A percentile compares a stretch with the other conserved stretches of the same genome.
Conservation (phyloP, 352 stramenopile genomes). For the Globisporangium polare region DNA sequence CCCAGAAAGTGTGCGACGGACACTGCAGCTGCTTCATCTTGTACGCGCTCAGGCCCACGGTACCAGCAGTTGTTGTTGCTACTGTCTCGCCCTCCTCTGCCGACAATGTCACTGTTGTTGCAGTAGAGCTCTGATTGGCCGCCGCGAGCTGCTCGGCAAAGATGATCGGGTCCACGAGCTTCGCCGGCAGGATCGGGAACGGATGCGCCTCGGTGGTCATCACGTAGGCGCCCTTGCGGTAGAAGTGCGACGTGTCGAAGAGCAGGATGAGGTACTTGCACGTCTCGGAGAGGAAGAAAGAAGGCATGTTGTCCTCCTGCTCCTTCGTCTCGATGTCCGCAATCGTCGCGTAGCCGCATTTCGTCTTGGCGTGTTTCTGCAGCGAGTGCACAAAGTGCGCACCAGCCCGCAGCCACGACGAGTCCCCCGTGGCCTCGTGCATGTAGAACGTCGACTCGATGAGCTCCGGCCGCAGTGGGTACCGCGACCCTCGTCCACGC, state of each 20-base stretch:
- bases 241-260: slow-evolving; percentile 90
- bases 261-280: slow-evolving; percentile 99
- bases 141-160: slow-evolving; percentile 14
- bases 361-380: slow-evolving; percentile 88
- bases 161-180: slow-evolving; percentile 42
- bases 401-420: slow-evolving; percentile 76
- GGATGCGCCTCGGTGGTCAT: slow-evolving; percentile 97
- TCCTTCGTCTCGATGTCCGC: slow-evolving; percentile 80
- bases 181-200: slow-evolving; percentile 74
- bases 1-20: slow-evolving; percentile 40
- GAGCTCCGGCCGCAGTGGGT: slow-evolving; percentile 96
- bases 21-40: slow-evolving; percentile 31
- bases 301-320: slow-evolving; percentile 97
- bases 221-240: slow-evolving; percentile 88
- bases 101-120: background rate
- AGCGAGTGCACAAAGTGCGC: slow-evolving; percentile 82
- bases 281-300: slow-evolving; percentile 98
- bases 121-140: slow-evolving; percentile 2
- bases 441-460: slow-evolving; percentile 97
- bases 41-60: slow-evolving; percentile 13
- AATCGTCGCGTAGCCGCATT: slow-evolving; percentile 93
- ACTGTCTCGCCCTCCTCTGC: background rate
- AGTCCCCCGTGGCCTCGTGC: slow-evolving; percentile 87
- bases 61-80: slow-evolving; percentile 5
- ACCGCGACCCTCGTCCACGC: slow-evolving; percentile 53